Evolutionary conservation across 805 yeast genomes (phyloP), one percentile per base, ranked within the genome.

Genomic region (Kuraishia capsulata): DNA sequence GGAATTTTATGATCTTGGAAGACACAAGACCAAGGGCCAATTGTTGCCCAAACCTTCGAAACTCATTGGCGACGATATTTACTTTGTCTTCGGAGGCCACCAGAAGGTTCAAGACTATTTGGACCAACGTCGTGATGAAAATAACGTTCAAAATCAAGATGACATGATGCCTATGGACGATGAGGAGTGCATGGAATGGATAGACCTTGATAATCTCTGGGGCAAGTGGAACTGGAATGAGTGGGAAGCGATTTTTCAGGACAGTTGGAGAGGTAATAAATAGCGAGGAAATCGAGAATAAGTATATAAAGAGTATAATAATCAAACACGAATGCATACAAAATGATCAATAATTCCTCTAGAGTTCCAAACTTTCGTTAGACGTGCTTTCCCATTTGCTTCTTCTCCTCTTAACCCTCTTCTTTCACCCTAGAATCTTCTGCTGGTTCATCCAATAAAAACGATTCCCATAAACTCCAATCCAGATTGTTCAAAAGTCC

Each of bases 61-160:
- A 16, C 17, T 21, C 9, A 16, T 33, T 13, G 24, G 36, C 36
- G 36, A 33, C 6, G 36, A 33, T 8, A 33, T 33, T 6, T 33
- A 33, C 25, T 33, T 33, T 33, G 36, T 33, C 17, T 33, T 33
- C 21, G 36, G 36, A 10, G 36, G 36, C 11, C 36, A 20, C 28
- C n/a, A 33, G n/a, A 19, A 20, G 8, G 36, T 21, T 4, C 28
- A 18, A 13, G 33, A 31, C 13, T 31, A 31, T 31, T 10, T 31
- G 10, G 14, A 31, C 5, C 8, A 21, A 16, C 8, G 9, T 14
- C n/a, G n/a, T n/a, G n/a, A n/a, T n/a, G n/a, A n/a, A n/a, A n/a
- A n/a, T n/a, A 11, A 23, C 26, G 26, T 23, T 11, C 26, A 23
- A 11, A 11, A 23, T 8, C 10, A 8, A 8, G 26, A 8, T 8